Evolutionary conservation across 176 grass and related monocot genomes (phyloP), one percentile per base, ranked within the genome.

Genomic region (Musa beccarii): DNA sequence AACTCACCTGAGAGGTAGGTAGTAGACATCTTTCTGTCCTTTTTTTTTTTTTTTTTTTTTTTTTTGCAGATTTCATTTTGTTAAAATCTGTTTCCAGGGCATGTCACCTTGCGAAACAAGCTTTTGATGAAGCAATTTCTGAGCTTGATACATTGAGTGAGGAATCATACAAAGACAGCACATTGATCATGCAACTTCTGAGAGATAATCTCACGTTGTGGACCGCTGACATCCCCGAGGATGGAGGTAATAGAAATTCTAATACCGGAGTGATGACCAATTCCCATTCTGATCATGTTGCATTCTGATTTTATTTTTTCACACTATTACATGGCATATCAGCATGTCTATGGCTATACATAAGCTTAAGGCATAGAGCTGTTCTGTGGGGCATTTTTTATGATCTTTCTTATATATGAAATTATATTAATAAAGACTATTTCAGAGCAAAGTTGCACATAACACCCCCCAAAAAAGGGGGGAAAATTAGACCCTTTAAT

Each of bases 111-210:
- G 76, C 76, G 16, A 78, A 78, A 51, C 21, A 78, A 68, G 76
- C 76, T 19, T 78, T 78, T 55, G 63, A 78, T 68, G 63, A 68
- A 65, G 62, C 76, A 67, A 78, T 78, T 68, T 53, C 76, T 14
- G 76, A 78, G 63, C 49, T 78, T 5, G 51, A 54, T 22, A 22
- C 22, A 22, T 22, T 22, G 22, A 22, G 22, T 22, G 22, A 22
- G 22, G 22, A 22, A 22, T 78, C 76, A 28, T 78, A 78, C 50
- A 78, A 78, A 54, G 76, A 78, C 25, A 68, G 63, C 76, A 68
- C 63, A 16, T 25, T 78, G 49, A 78, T 78, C 34, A 54, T 78
- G 76, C 76, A 55, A n/a, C 76, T 78, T 78, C 34, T 78, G 9
- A 68, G 63, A 50, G 76, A 78, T 15, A 78, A 78, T 22, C 76